These are phyloP conservation scores for Ogataea minuta DNA, from an alignment of 805 yeast species.

Conservation along the genomic window DNA sequence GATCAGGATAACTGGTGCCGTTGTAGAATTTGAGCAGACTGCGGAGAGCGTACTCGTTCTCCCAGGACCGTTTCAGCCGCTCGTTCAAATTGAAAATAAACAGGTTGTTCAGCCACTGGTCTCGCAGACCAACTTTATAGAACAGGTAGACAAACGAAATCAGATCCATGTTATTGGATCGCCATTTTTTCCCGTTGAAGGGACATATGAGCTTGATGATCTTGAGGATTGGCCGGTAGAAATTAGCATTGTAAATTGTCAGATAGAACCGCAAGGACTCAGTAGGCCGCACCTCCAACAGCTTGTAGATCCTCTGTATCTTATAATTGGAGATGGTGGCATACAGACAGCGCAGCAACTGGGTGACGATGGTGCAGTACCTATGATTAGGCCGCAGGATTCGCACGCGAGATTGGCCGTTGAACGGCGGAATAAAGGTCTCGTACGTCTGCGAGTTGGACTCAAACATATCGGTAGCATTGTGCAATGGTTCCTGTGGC, in stretches of 20 bases:
- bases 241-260: constrained; percentile 55
- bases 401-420: constrained; percentile 25
- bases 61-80: constrained; percentile 72
- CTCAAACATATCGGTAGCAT: constrained; percentile 21
- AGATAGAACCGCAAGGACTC: constrained; percentile 57
- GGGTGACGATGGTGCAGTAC: constrained; percentile 47
- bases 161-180: constrained; percentile 87
- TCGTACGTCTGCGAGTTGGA: constrained; percentile 12
- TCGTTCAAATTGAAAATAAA: constrained; percentile 72
- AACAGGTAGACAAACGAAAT: constrained; percentile 83
- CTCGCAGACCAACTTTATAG: constrained; percentile 67
- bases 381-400: constrained; percentile 33
- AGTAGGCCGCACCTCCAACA: constrained; percentile 63
- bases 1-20: constrained; percentile 49
- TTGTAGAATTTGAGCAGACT: constrained; percentile 78
- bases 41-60: constrained; percentile 81
- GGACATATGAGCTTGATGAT: constrained; percentile 80
- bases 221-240: constrained; percentile 70
- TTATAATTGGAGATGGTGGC: constrained; percentile 57
- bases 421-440: constrained; percentile 30
- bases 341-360: constrained; percentile 54
- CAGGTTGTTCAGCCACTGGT: constrained; percentile 87
- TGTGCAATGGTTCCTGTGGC: constrained; percentile 11
- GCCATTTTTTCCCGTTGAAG: constrained; percentile 93
- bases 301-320: constrained; percentile 67